These are phyloP conservation scores for Ulmus americana DNA, from an alignment of 331 rosid species.

Conservation along the genomic window DNA sequence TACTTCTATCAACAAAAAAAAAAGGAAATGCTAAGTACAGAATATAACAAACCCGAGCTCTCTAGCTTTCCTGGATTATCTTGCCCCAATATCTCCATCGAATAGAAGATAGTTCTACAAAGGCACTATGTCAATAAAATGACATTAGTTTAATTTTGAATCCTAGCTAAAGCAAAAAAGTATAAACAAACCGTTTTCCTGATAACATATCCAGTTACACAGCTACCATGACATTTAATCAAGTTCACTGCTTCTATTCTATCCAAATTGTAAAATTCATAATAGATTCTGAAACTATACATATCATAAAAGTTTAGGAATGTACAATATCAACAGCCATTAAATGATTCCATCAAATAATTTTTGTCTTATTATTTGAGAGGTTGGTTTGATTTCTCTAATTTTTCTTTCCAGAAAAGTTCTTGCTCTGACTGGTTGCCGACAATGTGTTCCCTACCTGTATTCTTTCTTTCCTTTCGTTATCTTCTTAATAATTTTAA, in stretches of 20 bases:
- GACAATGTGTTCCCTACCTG: too few species aligned
- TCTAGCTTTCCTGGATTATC: slow-evolving; percentile 76
- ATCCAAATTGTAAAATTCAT: slow-evolving; percentile 59
- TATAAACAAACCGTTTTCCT: slow-evolving; percentile 62
- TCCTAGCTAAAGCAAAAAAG: slow-evolving; percentile 20
- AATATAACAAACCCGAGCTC: slow-evolving; percentile 75
- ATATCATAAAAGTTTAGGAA: neutral
- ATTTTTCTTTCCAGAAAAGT: too few species aligned
- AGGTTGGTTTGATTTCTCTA: too few species aligned
- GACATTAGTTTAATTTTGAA: slow-evolving; percentile 9
- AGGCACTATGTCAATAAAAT: slow-evolving; percentile 27
- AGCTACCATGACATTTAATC: slow-evolving; percentile 88
- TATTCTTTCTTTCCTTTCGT: too few species aligned
- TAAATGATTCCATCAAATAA: neutral
- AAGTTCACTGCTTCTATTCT: slow-evolving; percentile 95
- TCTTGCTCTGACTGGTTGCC: too few species aligned
- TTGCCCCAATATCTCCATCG: slow-evolving; percentile 90
- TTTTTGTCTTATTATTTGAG: neutral
- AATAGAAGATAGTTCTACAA: slow-evolving; percentile 83
- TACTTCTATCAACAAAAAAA: neutral
- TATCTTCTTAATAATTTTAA: too few species aligned
- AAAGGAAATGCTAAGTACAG: slow-evolving; percentile 12
- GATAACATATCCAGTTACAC: slow-evolving; percentile 88
- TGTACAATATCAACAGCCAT: neutral
- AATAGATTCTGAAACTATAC: slow-evolving; percentile 2